phyloP scores from a whole-genome alignment of 2,329 filamentous ascomycete genomes.

The Alternaria sp. region DNA sequence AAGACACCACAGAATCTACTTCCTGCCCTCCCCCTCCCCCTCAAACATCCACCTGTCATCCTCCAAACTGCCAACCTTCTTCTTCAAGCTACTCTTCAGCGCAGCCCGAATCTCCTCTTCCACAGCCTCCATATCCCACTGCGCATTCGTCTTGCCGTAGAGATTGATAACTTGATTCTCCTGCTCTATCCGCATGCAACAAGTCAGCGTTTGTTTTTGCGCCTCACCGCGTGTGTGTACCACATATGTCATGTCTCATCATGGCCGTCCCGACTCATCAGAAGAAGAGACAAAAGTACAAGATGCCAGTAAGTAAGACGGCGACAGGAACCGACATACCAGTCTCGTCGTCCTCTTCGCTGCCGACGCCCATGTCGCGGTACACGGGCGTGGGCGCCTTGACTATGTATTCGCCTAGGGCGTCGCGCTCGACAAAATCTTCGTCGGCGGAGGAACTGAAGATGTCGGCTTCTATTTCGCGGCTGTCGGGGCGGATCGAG shows the following conservation, averaged over 20 bases:
- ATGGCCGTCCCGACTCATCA: not conserved
- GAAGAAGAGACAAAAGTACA: not conserved
- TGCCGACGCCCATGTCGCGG: constrained; percentile 33
- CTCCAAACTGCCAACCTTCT: constrained; percentile 76
- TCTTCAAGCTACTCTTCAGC: constrained; percentile 71
- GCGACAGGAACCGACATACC: constrained; percentile 27
- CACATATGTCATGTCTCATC: too few relatives aligned
- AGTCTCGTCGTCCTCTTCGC: constrained; percentile 44
- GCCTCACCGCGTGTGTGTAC: too few relatives aligned
- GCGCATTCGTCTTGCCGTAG: constrained; percentile 42
- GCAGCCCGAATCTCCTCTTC: constrained; percentile 57
- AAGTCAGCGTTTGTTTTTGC: not conserved
- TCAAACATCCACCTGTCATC: constrained; percentile 96
- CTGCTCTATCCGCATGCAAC: constrained; percentile 32
- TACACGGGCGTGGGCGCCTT: constrained; percentile 37
- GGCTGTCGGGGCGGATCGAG: constrained; percentile 33
- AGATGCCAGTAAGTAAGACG: not conserved
- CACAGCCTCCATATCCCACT: constrained; percentile 38
- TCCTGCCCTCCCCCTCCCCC: constrained; percentile 58
- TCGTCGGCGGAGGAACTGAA: constrained; percentile 35
- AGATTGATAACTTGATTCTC: constrained; percentile 46
- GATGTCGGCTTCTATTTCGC: constrained; percentile 21
- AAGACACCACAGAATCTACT: constrained; percentile 3
- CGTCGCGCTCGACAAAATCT: constrained; percentile 61
- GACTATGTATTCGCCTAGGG: constrained; percentile 59